Percentiles rank a stretch among this genome's conserved stretches.
phyloP scores from a whole-genome alignment of 208 protist genomes.

The Trypanosomatidae sp. region DNA sequence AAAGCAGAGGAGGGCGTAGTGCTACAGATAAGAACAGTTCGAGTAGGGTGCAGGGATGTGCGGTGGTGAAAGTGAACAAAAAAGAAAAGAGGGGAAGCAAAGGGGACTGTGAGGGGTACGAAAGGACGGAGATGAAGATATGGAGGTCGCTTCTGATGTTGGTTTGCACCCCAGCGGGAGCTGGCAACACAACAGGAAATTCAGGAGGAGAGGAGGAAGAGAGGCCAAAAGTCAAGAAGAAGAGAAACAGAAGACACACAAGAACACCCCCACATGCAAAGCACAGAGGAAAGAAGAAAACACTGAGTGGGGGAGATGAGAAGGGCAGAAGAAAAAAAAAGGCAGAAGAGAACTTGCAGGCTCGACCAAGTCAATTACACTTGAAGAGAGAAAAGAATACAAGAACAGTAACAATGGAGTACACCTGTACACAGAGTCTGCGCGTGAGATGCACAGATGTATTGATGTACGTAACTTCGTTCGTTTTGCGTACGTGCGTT shows the following conservation, averaged over 20 bases:
- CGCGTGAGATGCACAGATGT: background rate
- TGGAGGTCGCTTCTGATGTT: background rate
- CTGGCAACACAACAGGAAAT: background rate
- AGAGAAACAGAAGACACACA: background rate
- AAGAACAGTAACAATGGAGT: background rate
- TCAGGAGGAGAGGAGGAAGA: background rate
- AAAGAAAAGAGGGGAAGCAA: background rate
- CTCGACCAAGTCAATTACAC: background rate
- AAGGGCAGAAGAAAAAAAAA: background rate
- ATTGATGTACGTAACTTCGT: background rate
- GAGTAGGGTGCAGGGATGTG: background rate
- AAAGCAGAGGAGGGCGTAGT: background rate
- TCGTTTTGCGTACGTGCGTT: background rate
- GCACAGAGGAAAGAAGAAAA: background rate
- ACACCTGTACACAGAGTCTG: background rate
- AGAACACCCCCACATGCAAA: background rate
- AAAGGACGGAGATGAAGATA: background rate
- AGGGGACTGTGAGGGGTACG: background rate
- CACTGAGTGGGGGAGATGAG: background rate
- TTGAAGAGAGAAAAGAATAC: background rate
- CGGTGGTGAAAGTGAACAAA: background rate
- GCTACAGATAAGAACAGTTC: background rate
- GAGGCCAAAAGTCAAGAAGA: slow-evolving; percentile 1
- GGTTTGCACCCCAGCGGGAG: background rate
- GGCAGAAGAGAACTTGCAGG: background rate